Conservation (phyloP, 1,139 yeast genomes). For the Blastobotrys malaysiensis region DNA sequence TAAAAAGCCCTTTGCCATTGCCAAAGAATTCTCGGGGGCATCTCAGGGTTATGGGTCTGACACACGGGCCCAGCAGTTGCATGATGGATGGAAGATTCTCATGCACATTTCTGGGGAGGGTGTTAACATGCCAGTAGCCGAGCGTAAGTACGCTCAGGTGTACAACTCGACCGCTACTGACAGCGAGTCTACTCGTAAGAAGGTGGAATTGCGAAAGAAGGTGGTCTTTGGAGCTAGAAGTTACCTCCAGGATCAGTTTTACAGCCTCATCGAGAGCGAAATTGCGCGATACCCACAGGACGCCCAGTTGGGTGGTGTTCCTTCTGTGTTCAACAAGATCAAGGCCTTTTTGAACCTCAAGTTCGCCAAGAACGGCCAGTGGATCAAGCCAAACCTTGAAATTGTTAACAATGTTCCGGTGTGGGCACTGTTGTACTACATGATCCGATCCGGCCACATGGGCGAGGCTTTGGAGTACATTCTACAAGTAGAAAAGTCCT, state of each 20-base stretch:
- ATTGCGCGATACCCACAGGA: constrained; percentile 59
- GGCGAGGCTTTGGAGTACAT: constrained; percentile 68
- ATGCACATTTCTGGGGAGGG: constrained; percentile 28
- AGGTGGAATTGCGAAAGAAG: constrained; percentile 41
- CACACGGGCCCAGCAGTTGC: constrained; percentile 34
- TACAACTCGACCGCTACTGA: constrained; percentile 26
- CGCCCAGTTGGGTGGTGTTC: constrained; percentile 53
- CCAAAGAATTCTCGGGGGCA: constrained; percentile 50
- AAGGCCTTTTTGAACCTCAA: constrained; percentile 54
- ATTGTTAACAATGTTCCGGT: constrained; percentile 79
- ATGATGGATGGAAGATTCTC: constrained; percentile 36
- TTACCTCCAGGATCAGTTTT: constrained; percentile 72
- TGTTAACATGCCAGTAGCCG: constrained; percentile 33
- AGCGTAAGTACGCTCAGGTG: constrained; percentile 42
- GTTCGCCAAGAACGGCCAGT: constrained; percentile 38
- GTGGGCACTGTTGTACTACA: constrained; percentile 85
- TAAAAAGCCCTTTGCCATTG: constrained; percentile 45
- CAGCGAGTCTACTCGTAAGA: constrained; percentile 29
- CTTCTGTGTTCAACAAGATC: constrained; percentile 67
- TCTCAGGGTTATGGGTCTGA: constrained; percentile 27
- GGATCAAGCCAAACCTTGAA: constrained; percentile 49
- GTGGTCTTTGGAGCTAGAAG: constrained; percentile 53
- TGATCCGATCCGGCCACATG: constrained; percentile 76
- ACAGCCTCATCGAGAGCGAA: constrained; percentile 64
- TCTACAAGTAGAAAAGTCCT: constrained; percentile 48